phyloP scores from a whole-genome alignment of 331 rosid genomes.

The Dryas integrifolia region DNA sequence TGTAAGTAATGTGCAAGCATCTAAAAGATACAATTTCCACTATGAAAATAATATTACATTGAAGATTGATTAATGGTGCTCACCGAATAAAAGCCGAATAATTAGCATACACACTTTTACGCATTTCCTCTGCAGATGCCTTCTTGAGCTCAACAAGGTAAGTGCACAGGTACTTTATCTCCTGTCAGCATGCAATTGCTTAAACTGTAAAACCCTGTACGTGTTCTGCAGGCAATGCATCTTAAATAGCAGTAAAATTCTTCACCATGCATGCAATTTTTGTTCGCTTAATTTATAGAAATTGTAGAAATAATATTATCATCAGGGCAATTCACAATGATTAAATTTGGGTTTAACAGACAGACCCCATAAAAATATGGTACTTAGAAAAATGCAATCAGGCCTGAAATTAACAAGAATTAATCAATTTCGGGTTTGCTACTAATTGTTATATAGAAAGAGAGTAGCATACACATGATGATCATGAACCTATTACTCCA shows the following conservation, averaged over 20 bases:
- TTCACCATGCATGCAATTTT: neutral
- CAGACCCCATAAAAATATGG: too few species aligned
- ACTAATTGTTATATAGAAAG: too few species aligned
- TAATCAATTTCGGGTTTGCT: too few species aligned
- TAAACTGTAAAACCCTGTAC: neutral
- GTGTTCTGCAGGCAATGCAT: neutral
- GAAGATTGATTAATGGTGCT: conserved; percentile 4
- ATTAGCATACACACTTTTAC: conserved; percentile 82
- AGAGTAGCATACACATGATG: too few species aligned
- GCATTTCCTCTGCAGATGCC: conserved; percentile 99
- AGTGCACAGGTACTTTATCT: conserved; percentile 57
- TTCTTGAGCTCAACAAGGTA: conserved; percentile 74
- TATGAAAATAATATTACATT: neutral
- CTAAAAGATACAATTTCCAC: neutral
- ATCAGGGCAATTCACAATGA: too few species aligned
- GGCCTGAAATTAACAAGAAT: too few species aligned
- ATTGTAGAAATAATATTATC: neutral
- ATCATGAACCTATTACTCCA: too few species aligned
- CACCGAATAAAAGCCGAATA: conserved; percentile 90
- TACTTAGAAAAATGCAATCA: too few species aligned
- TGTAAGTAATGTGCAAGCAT: too few species aligned
- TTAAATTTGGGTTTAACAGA: neutral
- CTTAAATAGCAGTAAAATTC: neutral
- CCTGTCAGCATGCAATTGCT: conserved; percentile 39
- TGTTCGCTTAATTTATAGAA: neutral